Evolutionary conservation across 192 early-diverging fungal genomes (phyloP), one percentile per base, ranked within the genome.

Genomic region (Fimicolochytrium jonesii): DNA sequence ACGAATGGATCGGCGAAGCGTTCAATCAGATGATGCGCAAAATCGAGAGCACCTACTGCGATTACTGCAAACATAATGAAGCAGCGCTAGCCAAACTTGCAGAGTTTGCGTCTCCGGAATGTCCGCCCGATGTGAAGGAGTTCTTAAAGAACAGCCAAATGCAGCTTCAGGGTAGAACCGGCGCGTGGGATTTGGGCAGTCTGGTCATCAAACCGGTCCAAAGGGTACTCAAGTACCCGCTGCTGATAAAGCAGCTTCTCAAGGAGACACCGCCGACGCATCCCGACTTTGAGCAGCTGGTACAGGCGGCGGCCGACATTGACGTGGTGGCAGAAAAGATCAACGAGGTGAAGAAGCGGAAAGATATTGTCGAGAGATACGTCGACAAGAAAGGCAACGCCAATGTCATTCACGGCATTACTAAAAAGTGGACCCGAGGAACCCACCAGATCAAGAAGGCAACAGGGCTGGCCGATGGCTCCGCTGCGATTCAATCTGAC

Each of bases 151-250:
- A 83, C 33, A 85, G 84, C 48, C 79, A 79, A 67, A 65, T 73
- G 35, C 56, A 83, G 54, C 75, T 87, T 28, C 76, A 86, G 46
- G 89, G 86, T 5, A 69, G 75, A 60, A 94, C 94, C 1, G 83
- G 79, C 26, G 89, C 90, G 53, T 98, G 95, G 95, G 95, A 98
- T 72, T 75, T 98, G 59, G 79, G 87, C 0, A 88, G 86, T 59
- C 72, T 98, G 64, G 74, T 98, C 5, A 92, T 98, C 71, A 98
- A 98, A 65, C 95, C 95, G 13, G 93, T 98, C 6, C 95, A 98
- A 71, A 82, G 95, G 31, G 90, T 98, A n/a, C 75, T 98, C n/a
- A 94, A 94, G 71, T 95, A 95, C 67, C 95, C 95, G 1, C 74
- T 98, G 2, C 72, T 97, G 49, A 73, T 97, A 32, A 85, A 87